phyloP scores from a whole-genome alignment of 805 yeast genomes.

The Suhomyces tanzawaensis region DNA sequence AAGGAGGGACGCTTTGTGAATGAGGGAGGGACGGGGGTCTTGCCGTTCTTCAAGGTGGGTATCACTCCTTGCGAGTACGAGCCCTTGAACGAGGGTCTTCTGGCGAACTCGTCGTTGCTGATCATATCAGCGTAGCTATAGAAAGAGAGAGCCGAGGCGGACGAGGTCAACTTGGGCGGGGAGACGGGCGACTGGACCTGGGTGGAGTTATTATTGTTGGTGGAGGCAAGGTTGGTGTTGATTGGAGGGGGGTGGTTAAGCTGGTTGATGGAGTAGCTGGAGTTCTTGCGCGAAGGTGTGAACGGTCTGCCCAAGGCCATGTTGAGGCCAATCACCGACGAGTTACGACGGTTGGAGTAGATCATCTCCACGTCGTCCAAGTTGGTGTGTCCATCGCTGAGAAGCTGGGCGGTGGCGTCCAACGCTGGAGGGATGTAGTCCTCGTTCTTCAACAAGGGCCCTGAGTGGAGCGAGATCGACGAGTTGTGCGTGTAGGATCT shows the following conservation, averaged over 20 bases:
- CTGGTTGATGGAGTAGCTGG: conserved; percentile 24
- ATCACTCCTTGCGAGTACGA: conserved; percentile 34
- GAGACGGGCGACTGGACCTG: conserved; percentile 30
- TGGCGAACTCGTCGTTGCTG: conserved; percentile 59
- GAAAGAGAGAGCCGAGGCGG: conserved; percentile 47
- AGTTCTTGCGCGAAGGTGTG: conserved; percentile 40
- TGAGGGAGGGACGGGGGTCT: conserved; percentile 4
- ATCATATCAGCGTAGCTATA: conserved; percentile 81
- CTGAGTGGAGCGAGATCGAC: conserved; percentile 20
- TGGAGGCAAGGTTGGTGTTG: conserved; percentile 11
- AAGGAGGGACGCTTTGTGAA: conserved; percentile 11
- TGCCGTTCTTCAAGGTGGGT: conserved; percentile 20
- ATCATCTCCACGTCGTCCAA: conserved; percentile 72
- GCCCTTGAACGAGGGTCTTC: conserved; percentile 57
- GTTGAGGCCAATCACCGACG: conserved; percentile 48
- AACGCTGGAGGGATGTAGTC: conserved; percentile 79
- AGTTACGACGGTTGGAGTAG: conserved; percentile 53
- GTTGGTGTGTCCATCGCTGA: conserved; percentile 58
- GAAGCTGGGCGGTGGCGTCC: conserved; percentile 69
- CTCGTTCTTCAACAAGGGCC: conserved; percentile 40
- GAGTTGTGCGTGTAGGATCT: conserved; percentile 19
- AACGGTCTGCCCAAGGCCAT: conserved; percentile 48
- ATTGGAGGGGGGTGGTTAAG: conserved; percentile 6
- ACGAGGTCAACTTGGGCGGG: conserved; percentile 38
- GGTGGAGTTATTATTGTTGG: conserved; percentile 6